Evolutionary conservation across 345 rosid genomes (phyloP), one percentile per base, ranked within the genome.

Genomic region (Populus nigra): DNA sequence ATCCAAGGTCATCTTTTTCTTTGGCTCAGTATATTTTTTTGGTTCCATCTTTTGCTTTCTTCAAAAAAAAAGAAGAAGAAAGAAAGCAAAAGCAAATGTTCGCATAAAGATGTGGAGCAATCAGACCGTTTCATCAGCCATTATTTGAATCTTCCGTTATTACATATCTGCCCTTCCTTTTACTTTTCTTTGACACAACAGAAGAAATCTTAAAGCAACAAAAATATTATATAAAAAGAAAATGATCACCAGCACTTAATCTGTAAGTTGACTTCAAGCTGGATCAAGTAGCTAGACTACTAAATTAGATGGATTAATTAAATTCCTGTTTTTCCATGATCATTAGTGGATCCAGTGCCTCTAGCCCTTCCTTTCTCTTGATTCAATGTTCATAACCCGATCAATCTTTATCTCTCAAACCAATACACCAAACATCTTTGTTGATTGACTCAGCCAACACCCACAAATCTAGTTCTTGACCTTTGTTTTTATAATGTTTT

Each of bases 31-130:
- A 70, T 49, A 61, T 74, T 69, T 39, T 33, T 75, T 79, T 75
- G 68, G 77, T 76, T 79, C 75, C 81, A 76, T 84, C 87, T 85
- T 83, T 82, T 84, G 85, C 88, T 84, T 87, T 87, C 45, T 41
- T 41, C 45, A 41, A 41, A 41, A 41, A 41, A 10, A 80, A n/a
- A 87, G 0, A 4, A 33, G 27, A 27, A 31, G 33, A 87, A 80
- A 80, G 80, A 87, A 85, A 78, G 84, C 72, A 75, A 87, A 87
- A 85, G 86, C 83, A 80, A 77, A 69, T 67, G 77, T 43, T 84
- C 73, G 70, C 74, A 78, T 74, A 87, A 84, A 84, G 88, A 78
- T 68, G 79, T 47, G 81, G 65, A 76, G 74, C 71, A 43, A 66
- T 18, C 72, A 59, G 79, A 67, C 81, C 86, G 83, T 85, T 83